A percentile compares a stretch with the other conserved stretches of the same genome.
Conservation (phyloP, 176 grass and related monocot genomes). For the Dendrocalamus sinicus region DNA sequence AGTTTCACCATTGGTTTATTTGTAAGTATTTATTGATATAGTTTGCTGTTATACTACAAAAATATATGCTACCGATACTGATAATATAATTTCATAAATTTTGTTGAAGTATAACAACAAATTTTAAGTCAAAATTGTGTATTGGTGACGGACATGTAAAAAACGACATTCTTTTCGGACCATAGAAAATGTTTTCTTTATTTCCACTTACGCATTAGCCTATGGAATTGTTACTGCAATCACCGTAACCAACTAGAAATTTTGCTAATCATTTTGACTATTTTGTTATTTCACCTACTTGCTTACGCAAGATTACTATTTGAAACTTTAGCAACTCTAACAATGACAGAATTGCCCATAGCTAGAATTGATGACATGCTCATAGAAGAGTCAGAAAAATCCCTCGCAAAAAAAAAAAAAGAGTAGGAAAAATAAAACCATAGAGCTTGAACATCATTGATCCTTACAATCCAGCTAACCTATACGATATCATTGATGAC, state of each 20-base stretch:
- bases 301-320: not conserved
- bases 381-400: not conserved
- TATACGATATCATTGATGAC: not conserved
- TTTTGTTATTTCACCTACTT: not conserved
- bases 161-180: not conserved
- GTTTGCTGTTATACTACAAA: not conserved
- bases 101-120: not conserved
- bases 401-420: too few relatives aligned
- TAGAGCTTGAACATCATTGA: not conserved
- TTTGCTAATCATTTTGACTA: not conserved
- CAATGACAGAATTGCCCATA: not conserved
- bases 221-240: not conserved
- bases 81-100: not conserved
- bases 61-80: not conserved
- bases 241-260: not conserved
- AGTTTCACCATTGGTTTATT: not conserved
- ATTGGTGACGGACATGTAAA: not conserved
- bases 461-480: not conserved
- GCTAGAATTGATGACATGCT: not conserved
- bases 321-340: not conserved
- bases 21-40: not conserved
- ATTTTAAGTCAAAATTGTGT: not conserved
- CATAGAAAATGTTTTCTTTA: not conserved
- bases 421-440: not conserved
- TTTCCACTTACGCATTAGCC: not conserved